phyloP scores from a whole-genome alignment of 495 filamentous ascomycete species.

The Schizothecium vesticola region DNA sequence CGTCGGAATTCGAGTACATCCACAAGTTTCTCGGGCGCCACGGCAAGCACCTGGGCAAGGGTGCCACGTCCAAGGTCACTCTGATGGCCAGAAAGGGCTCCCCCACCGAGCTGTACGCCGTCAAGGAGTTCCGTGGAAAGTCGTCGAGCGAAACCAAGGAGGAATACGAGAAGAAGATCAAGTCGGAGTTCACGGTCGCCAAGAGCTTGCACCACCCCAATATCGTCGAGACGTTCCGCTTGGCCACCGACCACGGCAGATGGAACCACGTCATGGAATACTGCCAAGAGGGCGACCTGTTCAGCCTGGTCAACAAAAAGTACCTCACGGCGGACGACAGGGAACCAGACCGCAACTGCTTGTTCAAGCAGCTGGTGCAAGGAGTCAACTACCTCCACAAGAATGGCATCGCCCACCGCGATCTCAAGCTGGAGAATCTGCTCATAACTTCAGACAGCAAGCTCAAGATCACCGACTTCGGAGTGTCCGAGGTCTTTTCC shows the following conservation, averaged over 20 bases:
- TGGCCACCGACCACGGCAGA: slow-evolving; percentile 59
- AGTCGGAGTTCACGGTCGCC: slow-evolving; percentile 71
- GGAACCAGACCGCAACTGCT: slow-evolving; percentile 62
- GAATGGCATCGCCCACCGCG: slow-evolving; percentile 72
- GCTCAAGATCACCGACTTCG: slow-evolving; percentile 78
- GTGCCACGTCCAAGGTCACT: slow-evolving; percentile 66
- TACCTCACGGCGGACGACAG: slow-evolving; percentile 57
- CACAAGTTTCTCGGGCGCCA: slow-evolving; percentile 54
- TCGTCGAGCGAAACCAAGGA: slow-evolving; percentile 53
- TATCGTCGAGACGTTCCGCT: slow-evolving; percentile 64
- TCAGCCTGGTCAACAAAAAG: slow-evolving; percentile 56
- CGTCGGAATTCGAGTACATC: slow-evolving; percentile 54
- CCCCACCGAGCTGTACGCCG: slow-evolving; percentile 58
- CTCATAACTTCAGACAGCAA: slow-evolving; percentile 62
- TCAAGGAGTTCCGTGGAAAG: slow-evolving; percentile 71
- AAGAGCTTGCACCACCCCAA: slow-evolving; percentile 74
- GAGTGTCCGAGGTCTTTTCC: slow-evolving; percentile 68
- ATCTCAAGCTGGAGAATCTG: slow-evolving; percentile 77
- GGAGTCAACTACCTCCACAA: slow-evolving; percentile 64
- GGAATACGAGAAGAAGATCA: slow-evolving; percentile 74
- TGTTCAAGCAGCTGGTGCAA: slow-evolving; percentile 75
- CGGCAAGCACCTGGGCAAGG: slow-evolving; percentile 63
- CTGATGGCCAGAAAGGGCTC: slow-evolving; percentile 57
- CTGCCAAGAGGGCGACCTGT: slow-evolving; percentile 68
- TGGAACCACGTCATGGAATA: slow-evolving; percentile 88